phyloP scores from a whole-genome alignment of 2,329 filamentous ascomycete species.

The Trichoderma sp. region DNA sequence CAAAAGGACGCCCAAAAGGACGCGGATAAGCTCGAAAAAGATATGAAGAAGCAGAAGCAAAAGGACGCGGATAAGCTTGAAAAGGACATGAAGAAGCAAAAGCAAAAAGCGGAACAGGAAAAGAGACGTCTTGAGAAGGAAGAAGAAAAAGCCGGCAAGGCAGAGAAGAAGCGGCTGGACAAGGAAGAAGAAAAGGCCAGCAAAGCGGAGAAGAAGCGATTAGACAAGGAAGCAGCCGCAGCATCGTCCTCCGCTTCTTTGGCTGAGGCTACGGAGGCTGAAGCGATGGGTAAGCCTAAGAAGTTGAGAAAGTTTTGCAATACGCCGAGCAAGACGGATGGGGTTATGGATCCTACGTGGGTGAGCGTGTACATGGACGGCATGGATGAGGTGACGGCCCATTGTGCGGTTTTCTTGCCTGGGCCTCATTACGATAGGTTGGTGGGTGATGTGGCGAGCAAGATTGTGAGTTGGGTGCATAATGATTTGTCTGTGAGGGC shows the following conservation, averaged over 20 bases:
- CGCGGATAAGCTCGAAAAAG: conserved; percentile 41
- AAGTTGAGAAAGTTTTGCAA: conserved; percentile 78
- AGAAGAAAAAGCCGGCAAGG: conserved; percentile 38
- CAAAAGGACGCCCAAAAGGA: conserved; percentile 41
- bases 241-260: conserved; percentile 11
- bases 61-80: conserved; percentile 42
- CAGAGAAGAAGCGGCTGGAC: conserved; percentile 34
- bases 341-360: conserved; percentile 69
- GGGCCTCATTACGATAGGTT: conserved; percentile 71
- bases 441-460: conserved; percentile 70
- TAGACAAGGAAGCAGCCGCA: conserved; percentile 32
- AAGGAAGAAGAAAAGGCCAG: conserved; percentile 36
- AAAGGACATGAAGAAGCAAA: conserved; percentile 31
- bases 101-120: conserved; percentile 28
- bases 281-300: conserved; percentile 32
- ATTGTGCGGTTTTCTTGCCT: conserved; percentile 76
- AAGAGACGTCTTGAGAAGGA: conserved; percentile 31
- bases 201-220: conserved; percentile 33
- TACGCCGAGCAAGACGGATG: conserved; percentile 56
- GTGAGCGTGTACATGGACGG: conserved; percentile 75
- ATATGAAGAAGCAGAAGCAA: conserved; percentile 29
- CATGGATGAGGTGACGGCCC: conserved; percentile 81
- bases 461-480: conserved; percentile 68
- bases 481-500: conserved; percentile 54
- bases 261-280: conserved; percentile 22